phyloP scores from a whole-genome alignment of 2,329 filamentous ascomycete genomes.

The Apiospora hydei region DNA sequence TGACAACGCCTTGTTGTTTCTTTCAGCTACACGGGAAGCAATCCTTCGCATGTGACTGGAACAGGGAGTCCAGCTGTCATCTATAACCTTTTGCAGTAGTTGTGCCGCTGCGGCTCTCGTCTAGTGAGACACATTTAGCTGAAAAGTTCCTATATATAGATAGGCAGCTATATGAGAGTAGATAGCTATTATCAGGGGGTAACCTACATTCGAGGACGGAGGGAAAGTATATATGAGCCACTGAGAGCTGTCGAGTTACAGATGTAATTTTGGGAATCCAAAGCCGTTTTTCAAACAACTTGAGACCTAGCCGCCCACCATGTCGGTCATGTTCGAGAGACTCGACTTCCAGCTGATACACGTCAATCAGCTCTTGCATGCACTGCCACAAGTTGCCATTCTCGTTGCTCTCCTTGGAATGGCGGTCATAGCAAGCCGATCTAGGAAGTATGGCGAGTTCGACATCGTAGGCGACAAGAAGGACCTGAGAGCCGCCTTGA shows the following conservation, averaged over 20 bases:
- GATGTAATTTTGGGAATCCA: neutral
- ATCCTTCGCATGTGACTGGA: no score
- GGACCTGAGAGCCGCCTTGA: neutral
- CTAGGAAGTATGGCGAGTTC: conserved; percentile 10
- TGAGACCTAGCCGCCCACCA: neutral
- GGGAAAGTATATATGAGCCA: no score
- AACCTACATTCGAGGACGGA: no score
- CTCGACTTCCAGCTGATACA: neutral
- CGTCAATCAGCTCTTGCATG: neutral
- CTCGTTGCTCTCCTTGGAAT: neutral
- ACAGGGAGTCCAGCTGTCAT: no score
- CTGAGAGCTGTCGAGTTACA: neutral
- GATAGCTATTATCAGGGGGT: no score
- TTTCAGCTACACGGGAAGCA: no score
- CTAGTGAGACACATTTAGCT: no score
- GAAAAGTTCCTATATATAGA: neutral
- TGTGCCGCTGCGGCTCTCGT: no score
- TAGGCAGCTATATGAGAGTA: no score
- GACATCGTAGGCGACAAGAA: conserved; percentile 8
- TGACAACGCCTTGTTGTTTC: no score
- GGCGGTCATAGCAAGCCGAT: neutral
- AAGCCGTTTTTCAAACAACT: neutral
- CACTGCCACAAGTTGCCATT: neutral
- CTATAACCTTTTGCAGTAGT: no score
- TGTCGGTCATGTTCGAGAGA: neutral